Percentiles rank a stretch among this genome's conserved stretches.
Evolutionary conservation across 116 monocot species (phyloP).

Genomic region (Posidonia oceanica): DNA sequence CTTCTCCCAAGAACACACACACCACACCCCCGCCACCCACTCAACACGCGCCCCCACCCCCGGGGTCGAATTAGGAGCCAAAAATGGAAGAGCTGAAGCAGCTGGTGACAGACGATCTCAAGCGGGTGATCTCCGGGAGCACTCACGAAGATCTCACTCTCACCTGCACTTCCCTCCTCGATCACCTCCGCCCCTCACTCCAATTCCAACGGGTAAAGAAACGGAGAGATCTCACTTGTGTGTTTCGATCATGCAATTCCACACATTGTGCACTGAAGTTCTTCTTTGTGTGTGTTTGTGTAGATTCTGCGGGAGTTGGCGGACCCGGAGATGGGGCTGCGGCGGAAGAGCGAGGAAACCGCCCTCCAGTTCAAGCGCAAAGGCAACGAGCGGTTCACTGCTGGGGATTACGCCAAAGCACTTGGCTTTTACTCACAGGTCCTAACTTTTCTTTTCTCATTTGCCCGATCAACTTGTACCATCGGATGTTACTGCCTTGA

Average conservation of each 20-base stretch:
- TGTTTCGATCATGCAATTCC: neutral
- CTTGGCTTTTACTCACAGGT: conserved; percentile 74
- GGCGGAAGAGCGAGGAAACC: conserved; percentile 45
- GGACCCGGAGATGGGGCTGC: conserved; percentile 45
- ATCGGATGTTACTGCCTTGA: neutral
- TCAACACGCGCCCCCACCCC: too few species aligned
- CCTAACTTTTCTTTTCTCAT: neutral
- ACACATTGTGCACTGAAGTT: neutral
- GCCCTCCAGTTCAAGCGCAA: conserved; percentile 51
- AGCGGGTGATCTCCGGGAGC: conserved; percentile 42
- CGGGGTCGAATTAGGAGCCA: too few species aligned
- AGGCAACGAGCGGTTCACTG: conserved; percentile 60
- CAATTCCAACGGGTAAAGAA: conserved; percentile 46
- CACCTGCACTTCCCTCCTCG: conserved; percentile 41
- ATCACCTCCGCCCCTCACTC: conserved; percentile 30
- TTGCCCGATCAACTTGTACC: neutral
- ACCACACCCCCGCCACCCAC: too few species aligned
- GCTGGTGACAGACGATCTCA: conserved; percentile 44
- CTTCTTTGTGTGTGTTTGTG: conserved; percentile 5
- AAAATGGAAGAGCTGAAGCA: conserved; percentile 63
- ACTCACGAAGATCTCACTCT: conserved; percentile 27
- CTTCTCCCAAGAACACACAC: too few species aligned
- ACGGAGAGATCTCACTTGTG: neutral
- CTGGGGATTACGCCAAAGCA: conserved; percentile 48
- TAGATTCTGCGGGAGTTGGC: conserved; percentile 63